Evolutionary conservation across 2,329 filamentous ascomycete genomes (phyloP), one percentile per base, ranked within the genome.

Genomic region (Exophiala dermatitidis): DNA sequence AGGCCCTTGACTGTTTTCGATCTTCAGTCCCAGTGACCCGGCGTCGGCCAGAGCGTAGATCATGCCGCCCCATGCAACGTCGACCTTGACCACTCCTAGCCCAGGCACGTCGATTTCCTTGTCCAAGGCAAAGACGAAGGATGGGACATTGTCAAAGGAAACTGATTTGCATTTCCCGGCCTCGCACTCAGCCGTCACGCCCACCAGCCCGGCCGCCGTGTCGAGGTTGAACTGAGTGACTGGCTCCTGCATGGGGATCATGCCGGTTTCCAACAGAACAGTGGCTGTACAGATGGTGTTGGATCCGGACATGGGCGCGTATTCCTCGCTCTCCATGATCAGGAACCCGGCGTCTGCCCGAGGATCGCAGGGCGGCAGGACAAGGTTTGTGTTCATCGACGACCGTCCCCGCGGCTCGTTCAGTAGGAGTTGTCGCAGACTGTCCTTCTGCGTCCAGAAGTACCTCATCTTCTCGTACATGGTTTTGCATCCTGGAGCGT

Each of bases 401-500:
- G 69, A 61, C n/a, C 69, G 64, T 1, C 74, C 74, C 1, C 74
- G 70, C 1, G 74, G 74, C 44, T 77, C 74, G 49, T 76, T 71
- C 41, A 77, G 63, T 1, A 76, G 61, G 3, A 77, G 62, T 34
- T 72, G 64, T 2, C 74, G 70, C 1, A 75, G 54, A 19, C 66
- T 51, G 49, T 76, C 74, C 4, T 69, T 64, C 31, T 74, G 64
- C 3, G 62, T 64, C 54, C 65, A 64, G 56, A 77, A 73, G 58
- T 75, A 64, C 2, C 67, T 58, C 12, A 77, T 61, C 57, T 78
- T 77, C 3, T 77, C 73, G 53, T 68, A 73, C 74, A 77, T 76
- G 12, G 71, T 75, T 32, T 69, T 69, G 9, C 38, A 41, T 7
- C 46, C 43, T 19, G 57, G 57, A 30, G 46, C 71, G 33, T 77